These are phyloP conservation scores for Cordyceps cicadae DNA, from an alignment of 2,329 filamentous ascomycete species.

Conservation along the genomic window DNA sequence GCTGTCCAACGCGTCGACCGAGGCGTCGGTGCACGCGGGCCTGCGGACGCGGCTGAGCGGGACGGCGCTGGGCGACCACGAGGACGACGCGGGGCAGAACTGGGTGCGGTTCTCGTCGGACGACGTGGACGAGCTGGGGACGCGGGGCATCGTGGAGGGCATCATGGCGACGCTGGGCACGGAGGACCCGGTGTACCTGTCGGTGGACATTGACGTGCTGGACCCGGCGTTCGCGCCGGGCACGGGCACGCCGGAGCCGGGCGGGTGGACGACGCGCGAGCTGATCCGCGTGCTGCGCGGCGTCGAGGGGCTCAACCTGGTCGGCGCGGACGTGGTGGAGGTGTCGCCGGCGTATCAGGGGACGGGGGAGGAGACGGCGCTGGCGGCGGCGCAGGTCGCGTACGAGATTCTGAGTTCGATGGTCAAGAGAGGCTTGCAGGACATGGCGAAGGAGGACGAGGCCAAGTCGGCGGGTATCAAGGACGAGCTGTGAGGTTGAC, in stretches of 20 bases:
- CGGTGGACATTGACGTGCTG: constrained; percentile 74
- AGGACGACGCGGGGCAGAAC: constrained; percentile 61
- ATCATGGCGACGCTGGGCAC: constrained; percentile 69
- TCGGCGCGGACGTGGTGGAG: constrained; percentile 87
- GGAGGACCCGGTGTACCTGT: constrained; percentile 71
- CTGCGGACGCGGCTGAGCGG: constrained; percentile 67
- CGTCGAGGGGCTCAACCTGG: constrained; percentile 73
- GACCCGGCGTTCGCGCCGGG: constrained; percentile 62
- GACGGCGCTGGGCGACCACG: constrained; percentile 55
- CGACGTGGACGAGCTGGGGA: constrained; percentile 78
- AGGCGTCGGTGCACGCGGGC: constrained; percentile 73
- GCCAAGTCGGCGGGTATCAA: constrained; percentile 17
- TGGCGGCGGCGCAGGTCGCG: constrained; percentile 71
- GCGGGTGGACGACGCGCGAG: constrained; percentile 85
- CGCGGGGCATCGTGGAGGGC: constrained; percentile 56
- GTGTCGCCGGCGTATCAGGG: constrained; percentile 76
- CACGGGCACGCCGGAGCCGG: constrained; percentile 82
- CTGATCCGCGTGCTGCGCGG: constrained; percentile 75
- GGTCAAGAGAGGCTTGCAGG: constrained; percentile 45
- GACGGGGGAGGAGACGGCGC: constrained; percentile 63
- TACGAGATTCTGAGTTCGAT: constrained; percentile 73
- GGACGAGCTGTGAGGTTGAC: constrained; percentile 30
- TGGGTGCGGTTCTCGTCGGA: constrained; percentile 70
- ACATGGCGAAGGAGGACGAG: constrained; percentile 28
- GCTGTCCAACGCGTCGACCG: constrained; percentile 52